Conservation (phyloP, 164 flowering plant species). For the Liquidambar formosana region DNA sequence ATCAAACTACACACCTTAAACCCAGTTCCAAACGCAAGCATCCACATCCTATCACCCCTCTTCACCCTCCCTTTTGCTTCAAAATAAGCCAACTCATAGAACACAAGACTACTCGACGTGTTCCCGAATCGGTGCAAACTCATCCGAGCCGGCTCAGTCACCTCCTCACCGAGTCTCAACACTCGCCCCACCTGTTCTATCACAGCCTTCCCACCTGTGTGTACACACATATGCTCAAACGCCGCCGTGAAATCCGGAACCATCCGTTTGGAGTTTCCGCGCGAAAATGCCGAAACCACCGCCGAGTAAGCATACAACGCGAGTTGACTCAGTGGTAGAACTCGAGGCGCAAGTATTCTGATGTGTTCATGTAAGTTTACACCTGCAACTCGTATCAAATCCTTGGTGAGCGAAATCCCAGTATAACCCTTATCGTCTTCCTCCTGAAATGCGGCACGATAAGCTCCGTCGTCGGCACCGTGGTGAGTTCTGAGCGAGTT, state of each 20-base stretch:
- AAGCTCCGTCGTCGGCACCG: conserved; percentile 52
- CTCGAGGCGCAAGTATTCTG: conserved; percentile 37
- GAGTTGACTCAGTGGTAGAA: conserved; percentile 51
- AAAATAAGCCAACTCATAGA: conserved; percentile 63
- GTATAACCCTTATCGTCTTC: conserved; percentile 48
- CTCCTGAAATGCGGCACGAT: conserved; percentile 48
- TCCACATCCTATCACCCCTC: conserved; percentile 56
- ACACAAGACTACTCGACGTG: conserved; percentile 63
- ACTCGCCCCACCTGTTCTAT: conserved; percentile 45
- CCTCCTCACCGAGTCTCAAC: conserved; percentile 34
- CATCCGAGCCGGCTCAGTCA: conserved; percentile 66
- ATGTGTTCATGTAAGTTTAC: conserved; percentile 38
- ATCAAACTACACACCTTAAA: conserved; percentile 61
- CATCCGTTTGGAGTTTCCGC: conserved; percentile 28
- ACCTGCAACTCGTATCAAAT: conserved; percentile 55
- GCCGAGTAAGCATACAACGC: conserved; percentile 30
- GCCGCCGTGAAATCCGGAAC: conserved; percentile 54
- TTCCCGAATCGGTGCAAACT: conserved; percentile 59
- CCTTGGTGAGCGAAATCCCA: conserved; percentile 66
- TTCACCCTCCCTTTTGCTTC: conserved; percentile 53
- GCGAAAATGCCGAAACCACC: conserved; percentile 13
- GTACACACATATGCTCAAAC: conserved; percentile 63
- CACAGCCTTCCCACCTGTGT: conserved; percentile 75
- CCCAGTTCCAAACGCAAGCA: conserved; percentile 72
- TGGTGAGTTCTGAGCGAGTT: conserved; percentile 56